These are phyloP conservation scores for Podaxis carcinomalis DNA, from an alignment of 768 basidiomycete genomes.

Conservation along the genomic window DNA sequence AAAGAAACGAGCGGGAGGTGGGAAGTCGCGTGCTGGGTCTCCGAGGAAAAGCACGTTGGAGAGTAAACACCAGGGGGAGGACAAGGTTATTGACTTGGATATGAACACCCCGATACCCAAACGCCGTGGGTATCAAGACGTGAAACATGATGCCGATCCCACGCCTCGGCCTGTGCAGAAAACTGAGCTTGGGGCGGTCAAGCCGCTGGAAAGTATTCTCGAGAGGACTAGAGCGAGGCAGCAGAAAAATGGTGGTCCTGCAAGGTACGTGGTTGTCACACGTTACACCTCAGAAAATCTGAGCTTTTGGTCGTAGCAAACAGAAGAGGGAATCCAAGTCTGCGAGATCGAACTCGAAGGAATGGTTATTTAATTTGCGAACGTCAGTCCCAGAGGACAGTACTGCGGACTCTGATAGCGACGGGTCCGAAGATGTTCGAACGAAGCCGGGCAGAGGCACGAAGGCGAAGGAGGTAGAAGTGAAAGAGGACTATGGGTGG, in stretches of 20 bases:
- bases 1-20: neutral
- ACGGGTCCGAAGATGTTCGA: neutral
- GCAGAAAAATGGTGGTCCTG: neutral
- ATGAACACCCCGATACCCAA: slow-evolving; percentile 1
- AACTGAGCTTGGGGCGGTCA: neutral
- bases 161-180: slow-evolving; percentile 2
- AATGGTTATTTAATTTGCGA: neutral
- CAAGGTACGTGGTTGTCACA: neutral
- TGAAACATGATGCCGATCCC: neutral
- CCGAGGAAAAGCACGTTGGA: neutral
- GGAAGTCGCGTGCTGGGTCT: neutral
- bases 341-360: neutral
- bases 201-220: neutral
- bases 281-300: neutral
- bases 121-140: neutral
- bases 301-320: neutral
- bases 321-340: neutral
- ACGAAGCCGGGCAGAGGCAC: neutral
- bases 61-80: neutral
- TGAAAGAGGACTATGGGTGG: neutral
- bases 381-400: neutral
- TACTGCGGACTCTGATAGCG: neutral
- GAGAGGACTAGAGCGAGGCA: neutral
- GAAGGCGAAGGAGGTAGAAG: too few species aligned
- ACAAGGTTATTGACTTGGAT: neutral